These are phyloP conservation scores for Fusarium newnesense DNA, from an alignment of 2,329 filamentous ascomycete species.

Conservation along the genomic window DNA sequence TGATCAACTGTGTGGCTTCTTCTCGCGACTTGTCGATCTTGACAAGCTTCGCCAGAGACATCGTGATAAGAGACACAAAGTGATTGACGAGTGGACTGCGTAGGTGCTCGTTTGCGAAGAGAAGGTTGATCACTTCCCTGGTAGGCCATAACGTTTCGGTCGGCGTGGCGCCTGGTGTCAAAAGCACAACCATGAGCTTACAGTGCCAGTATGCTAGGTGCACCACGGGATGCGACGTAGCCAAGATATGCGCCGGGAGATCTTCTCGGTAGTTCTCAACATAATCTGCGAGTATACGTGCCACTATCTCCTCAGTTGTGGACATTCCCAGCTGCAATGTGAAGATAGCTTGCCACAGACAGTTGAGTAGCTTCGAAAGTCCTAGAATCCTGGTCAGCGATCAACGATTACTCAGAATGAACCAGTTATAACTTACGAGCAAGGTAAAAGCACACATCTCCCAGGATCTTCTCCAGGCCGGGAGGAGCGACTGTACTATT, in stretches of 20 bases:
- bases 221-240: slow-evolving; percentile 63
- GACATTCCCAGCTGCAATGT: slow-evolving; percentile 49
- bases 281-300: slow-evolving; percentile 50
- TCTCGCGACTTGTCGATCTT: slow-evolving; percentile 65
- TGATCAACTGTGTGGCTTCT: slow-evolving; percentile 66
- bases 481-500: slow-evolving; percentile 68
- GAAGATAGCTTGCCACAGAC: slow-evolving; percentile 52
- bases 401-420: background rate
- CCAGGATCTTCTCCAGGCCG: slow-evolving; percentile 69
- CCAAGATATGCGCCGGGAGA: slow-evolving; percentile 67
- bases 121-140: slow-evolving; percentile 66
- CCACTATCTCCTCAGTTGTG: slow-evolving; percentile 49
- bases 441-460: slow-evolving; percentile 71
- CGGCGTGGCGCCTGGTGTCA: slow-evolving; percentile 65
- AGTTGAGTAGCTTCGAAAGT: slow-evolving; percentile 65
- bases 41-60: slow-evolving; percentile 70
- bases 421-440: slow-evolving; percentile 64
- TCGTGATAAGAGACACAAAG: slow-evolving; percentile 67
- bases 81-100: slow-evolving; percentile 75
- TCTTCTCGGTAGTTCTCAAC: slow-evolving; percentile 73
- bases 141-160: slow-evolving; percentile 70
- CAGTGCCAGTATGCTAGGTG: slow-evolving; percentile 78
- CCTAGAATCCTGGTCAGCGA: slow-evolving; percentile 51
- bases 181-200: slow-evolving; percentile 70
- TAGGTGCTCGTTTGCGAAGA: slow-evolving; percentile 64